Percentiles rank a stretch among this genome's conserved stretches.
phyloP scores from a whole-genome alignment of 208 protist genomes.

The Trypanosomatidae sp. region DNA sequence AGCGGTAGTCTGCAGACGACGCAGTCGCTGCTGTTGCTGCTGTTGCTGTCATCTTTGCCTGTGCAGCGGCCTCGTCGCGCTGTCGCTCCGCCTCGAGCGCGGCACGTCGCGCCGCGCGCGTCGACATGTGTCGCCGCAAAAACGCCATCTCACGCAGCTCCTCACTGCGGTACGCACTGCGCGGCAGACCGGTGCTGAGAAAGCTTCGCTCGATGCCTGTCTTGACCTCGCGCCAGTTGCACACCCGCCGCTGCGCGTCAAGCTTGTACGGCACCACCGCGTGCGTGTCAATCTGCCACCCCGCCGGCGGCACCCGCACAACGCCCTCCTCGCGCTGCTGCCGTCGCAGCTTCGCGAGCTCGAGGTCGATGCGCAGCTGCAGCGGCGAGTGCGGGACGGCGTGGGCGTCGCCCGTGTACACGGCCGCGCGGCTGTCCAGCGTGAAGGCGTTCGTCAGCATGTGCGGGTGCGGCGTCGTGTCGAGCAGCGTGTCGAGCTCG shows the following conservation, averaged over 20 bases:
- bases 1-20: not conserved
- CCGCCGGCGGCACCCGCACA: slow-evolving; percentile 67
- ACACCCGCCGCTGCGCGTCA: slow-evolving; percentile 43
- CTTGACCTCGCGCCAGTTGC: slow-evolving; percentile 85
- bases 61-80: slow-evolving; percentile 11
- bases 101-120: slow-evolving; percentile 24
- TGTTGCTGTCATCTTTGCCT: slow-evolving; percentile 8
- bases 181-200: slow-evolving; percentile 50
- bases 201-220: slow-evolving; percentile 78
- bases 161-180: slow-evolving; percentile 55
- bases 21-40: not conserved
- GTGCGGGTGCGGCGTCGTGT: slow-evolving; percentile 68
- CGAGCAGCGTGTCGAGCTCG: slow-evolving; percentile 42
- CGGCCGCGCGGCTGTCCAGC: slow-evolving; percentile 24
- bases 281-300: slow-evolving; percentile 53
- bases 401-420: slow-evolving; percentile 54
- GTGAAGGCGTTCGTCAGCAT: slow-evolving; percentile 76
- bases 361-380: slow-evolving; percentile 81
- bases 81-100: slow-evolving; percentile 26
- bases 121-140: slow-evolving; percentile 33
- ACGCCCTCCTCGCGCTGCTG: slow-evolving; percentile 81
- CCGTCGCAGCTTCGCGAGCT: slow-evolving; percentile 62
- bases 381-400: slow-evolving; percentile 62
- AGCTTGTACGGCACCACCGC: slow-evolving; percentile 76
- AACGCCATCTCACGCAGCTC: slow-evolving; percentile 70